phyloP scores from a whole-genome alignment of 2,329 filamentous ascomycete species.

The Triangularia setosa region DNA sequence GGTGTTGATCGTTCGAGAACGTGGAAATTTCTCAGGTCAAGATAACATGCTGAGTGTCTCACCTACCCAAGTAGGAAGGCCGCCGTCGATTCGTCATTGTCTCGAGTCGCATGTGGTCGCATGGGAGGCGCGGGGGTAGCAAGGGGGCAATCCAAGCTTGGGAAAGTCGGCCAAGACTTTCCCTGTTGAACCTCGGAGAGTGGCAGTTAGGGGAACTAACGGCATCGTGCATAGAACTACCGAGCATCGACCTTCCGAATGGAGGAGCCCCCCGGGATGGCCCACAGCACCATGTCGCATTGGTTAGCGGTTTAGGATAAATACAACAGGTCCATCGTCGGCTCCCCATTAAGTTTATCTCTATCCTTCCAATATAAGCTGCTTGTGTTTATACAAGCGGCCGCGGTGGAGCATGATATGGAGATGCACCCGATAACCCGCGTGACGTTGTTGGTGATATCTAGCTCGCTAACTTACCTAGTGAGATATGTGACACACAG shows the following conservation, averaged over 20 bases:
- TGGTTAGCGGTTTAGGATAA: not conserved
- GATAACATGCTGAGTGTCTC: not conserved
- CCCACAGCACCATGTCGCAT: not conserved
- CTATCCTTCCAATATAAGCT: not conserved
- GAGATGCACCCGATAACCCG: not conserved
- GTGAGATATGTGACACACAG: no score
- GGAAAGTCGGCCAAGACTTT: not conserved
- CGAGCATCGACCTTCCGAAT: not conserved
- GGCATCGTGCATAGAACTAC: not conserved
- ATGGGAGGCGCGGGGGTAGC: not conserved
- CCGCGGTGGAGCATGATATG: not conserved
- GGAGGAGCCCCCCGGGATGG: not conserved
- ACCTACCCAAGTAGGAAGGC: not conserved
- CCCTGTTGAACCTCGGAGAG: not conserved
- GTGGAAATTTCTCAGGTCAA: not conserved
- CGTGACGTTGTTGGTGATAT: not conserved
- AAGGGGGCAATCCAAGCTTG: not conserved
- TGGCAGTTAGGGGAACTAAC: not conserved
- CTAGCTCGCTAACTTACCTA: not conserved
- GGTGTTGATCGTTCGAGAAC: not conserved
- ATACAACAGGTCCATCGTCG: not conserved
- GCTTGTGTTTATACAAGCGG: not conserved
- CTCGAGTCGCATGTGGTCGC: not conserved
- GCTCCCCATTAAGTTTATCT: not conserved
- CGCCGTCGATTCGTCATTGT: not conserved